Conservation (phyloP, 306 rosid species). For the Casuarina equisetifolia region DNA sequence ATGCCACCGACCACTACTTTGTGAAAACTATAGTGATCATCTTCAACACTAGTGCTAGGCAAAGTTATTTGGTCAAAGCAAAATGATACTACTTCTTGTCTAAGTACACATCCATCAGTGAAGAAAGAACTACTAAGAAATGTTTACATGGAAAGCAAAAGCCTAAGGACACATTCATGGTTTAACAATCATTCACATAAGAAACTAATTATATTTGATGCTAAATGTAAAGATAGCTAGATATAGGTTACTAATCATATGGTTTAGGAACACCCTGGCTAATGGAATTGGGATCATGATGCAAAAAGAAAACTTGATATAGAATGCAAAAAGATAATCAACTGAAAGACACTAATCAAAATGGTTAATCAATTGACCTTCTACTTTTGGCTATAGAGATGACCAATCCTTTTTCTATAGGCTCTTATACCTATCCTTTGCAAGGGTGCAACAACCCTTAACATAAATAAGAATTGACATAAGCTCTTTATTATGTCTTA, state of each 20-base stretch:
- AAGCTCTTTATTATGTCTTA: background rate
- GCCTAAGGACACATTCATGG: no score
- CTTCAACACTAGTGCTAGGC: background rate
- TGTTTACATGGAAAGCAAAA: background rate
- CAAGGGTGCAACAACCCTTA: constrained; percentile 82
- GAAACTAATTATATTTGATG: background rate
- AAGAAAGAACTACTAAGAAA: background rate
- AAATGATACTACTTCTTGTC: constrained; percentile 33
- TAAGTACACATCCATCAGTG: constrained; percentile 14
- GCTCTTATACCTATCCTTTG: constrained; percentile 83
- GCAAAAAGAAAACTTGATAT: no score
- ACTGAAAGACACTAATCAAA: background rate
- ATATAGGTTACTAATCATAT: no score
- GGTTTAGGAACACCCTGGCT: no score
- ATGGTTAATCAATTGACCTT: constrained; percentile 46
- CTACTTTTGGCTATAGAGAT: constrained; percentile 51
- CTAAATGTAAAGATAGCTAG: no score
- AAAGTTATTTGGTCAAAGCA: background rate
- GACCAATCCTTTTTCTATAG: constrained; percentile 83
- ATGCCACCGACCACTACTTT: background rate
- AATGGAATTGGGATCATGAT: no score
- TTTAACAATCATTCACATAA: background rate
- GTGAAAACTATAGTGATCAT: background rate
- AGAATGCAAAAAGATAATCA: no score
- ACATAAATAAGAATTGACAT: constrained; percentile 22